Evolutionary conservation across 2,329 filamentous ascomycete genomes (phyloP).

Genomic region (Alternaria conjuncta): DNA sequence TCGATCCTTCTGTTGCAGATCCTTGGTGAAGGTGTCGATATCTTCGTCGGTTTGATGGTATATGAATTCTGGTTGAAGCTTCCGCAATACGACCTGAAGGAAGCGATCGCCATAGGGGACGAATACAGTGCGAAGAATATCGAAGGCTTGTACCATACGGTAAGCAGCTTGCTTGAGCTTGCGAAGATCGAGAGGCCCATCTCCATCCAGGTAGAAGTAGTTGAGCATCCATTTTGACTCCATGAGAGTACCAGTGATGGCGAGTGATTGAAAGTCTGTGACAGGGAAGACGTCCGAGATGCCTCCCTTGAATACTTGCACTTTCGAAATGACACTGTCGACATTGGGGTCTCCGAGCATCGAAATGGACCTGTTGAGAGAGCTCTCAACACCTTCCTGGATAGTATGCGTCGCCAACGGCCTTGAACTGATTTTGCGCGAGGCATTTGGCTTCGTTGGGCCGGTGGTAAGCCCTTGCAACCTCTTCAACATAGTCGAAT

Average conservation of each 20-base stretch:
- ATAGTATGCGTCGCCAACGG: constrained; percentile 35
- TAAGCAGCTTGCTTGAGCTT: constrained; percentile 41
- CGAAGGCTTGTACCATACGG: constrained; percentile 41
- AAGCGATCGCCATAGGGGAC: constrained; percentile 43
- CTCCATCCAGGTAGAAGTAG: constrained; percentile 43
- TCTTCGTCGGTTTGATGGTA: constrained; percentile 40
- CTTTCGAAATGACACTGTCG: constrained; percentile 45
- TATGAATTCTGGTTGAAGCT: constrained; percentile 41
- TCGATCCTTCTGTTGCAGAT: constrained; percentile 37
- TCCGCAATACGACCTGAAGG: constrained; percentile 41
- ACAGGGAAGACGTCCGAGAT: constrained; percentile 44
- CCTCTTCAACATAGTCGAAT: constrained; percentile 31
- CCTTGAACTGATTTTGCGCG: constrained; percentile 19
- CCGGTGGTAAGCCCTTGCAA: constrained; percentile 31
- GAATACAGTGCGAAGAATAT: constrained; percentile 46
- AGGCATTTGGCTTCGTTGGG: constrained; percentile 13
- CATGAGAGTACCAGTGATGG: constrained; percentile 42
- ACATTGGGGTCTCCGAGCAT: constrained; percentile 43
- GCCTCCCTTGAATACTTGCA: constrained; percentile 44
- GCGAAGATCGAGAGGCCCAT: constrained; percentile 38
- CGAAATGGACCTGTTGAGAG: constrained; percentile 32
- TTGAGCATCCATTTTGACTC: constrained; percentile 47
- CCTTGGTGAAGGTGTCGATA: constrained; percentile 36
- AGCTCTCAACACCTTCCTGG: constrained; percentile 28
- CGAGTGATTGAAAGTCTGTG: constrained; percentile 44